phyloP scores from a whole-genome alignment of 306 rosid genomes.

The Morella rubra region DNA sequence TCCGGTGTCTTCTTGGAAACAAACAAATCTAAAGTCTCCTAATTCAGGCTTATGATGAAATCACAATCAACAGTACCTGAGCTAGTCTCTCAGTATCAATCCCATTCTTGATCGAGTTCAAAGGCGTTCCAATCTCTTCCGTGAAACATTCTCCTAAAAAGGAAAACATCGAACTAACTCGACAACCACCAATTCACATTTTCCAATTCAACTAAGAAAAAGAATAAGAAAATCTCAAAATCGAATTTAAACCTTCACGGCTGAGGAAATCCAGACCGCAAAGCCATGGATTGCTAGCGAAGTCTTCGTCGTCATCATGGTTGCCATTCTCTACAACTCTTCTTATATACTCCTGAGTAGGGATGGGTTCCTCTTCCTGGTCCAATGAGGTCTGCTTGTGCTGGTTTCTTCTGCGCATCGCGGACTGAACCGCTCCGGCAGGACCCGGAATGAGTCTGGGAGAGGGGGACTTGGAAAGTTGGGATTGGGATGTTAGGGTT shows the following conservation, averaged over 20 bases:
- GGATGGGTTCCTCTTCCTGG: slow-evolving; percentile 31
- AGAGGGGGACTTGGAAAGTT: neutral
- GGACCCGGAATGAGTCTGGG: slow-evolving; percentile 67
- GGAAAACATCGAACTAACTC: neutral
- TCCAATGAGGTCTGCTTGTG: neutral
- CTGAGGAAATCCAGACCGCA: slow-evolving; percentile 47
- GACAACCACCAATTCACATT: neutral
- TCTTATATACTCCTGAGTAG: slow-evolving; percentile 72
- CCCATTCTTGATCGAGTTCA: slow-evolving; percentile 55
- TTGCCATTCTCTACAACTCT: slow-evolving; percentile 45
- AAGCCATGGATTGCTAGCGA: slow-evolving; percentile 54
- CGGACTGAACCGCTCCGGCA: slow-evolving; percentile 73
- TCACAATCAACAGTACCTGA: slow-evolving; percentile 29
- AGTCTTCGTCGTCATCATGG: slow-evolving; percentile 41
- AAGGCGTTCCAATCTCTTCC: slow-evolving; percentile 25
- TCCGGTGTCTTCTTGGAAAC: slow-evolving; percentile 1
- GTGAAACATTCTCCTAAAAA: slow-evolving; percentile 22
- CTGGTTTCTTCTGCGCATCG: slow-evolving; percentile 53
- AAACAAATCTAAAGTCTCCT: slow-evolving; percentile 3
- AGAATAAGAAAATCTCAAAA: neutral
- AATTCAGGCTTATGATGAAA: neutral
- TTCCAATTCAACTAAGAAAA: neutral
- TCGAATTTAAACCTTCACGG: slow-evolving; percentile 26
- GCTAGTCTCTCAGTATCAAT: slow-evolving; percentile 29
- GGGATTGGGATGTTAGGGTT: slow-evolving; percentile 23